phyloP scores from a whole-genome alignment of 2,329 filamentous ascomycete genomes.

The Byssochlamys sp. region DNA sequence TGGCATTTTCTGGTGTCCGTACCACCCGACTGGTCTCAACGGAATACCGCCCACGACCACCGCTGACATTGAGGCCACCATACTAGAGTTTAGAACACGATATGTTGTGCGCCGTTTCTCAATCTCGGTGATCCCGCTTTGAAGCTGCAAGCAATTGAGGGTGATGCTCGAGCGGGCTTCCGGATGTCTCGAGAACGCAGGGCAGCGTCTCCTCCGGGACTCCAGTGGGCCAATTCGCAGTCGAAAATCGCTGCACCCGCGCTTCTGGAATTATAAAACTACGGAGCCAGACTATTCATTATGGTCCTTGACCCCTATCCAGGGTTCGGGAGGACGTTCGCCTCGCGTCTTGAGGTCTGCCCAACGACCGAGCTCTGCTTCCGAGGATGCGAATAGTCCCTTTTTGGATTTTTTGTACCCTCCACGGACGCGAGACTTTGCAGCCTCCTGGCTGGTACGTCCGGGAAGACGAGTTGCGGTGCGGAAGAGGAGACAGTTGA shows the following conservation, averaged over 20 bases:
- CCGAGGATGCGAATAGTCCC: conserved; percentile 13
- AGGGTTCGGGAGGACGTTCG: conserved; percentile 11
- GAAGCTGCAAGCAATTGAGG: conserved; percentile 17
- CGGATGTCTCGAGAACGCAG: conserved; percentile 41
- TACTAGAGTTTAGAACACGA: conserved; percentile 7
- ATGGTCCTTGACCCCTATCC: conserved; percentile 26
- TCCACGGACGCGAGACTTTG: conserved; percentile 16
- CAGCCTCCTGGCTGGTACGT: conserved; percentile 14
- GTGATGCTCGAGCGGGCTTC: conserved; percentile 45
- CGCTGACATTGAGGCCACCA: neutral
- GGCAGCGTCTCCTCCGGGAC: conserved; percentile 36
- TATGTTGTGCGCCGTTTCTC: conserved; percentile 17
- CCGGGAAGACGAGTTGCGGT: conserved; percentile 13
- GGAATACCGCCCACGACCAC: too few species aligned
- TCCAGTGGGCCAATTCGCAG: conserved; percentile 30
- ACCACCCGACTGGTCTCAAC: neutral
- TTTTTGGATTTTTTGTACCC: conserved; percentile 35
- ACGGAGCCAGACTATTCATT: conserved; percentile 19
- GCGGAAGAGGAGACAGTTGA: conserved; percentile 19
- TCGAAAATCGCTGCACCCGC: conserved; percentile 23
- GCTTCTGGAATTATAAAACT: conserved; percentile 27
- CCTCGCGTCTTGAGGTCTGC: conserved; percentile 9
- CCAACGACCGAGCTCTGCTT: conserved; percentile 5
- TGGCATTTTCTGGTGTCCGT: neutral
- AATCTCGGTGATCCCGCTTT: conserved; percentile 16